Conservation (phyloP, 345 rosid genomes). For the Arabidopsis arenosa region DNA sequence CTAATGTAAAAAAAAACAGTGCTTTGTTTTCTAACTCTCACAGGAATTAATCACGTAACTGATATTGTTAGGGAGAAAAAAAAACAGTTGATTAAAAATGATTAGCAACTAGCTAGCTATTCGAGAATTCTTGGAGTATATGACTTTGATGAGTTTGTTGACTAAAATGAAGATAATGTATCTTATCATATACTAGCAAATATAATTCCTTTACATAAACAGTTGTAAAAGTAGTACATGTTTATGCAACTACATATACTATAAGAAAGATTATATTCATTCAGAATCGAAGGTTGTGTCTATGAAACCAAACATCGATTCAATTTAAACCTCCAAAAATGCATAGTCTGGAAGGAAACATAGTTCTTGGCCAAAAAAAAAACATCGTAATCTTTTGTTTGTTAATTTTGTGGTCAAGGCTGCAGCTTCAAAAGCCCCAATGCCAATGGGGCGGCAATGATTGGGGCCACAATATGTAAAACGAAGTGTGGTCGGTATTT, state of each 20-base stretch:
- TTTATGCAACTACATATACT: no score
- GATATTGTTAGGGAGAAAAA: not conserved
- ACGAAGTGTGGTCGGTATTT: slow-evolving; percentile 31
- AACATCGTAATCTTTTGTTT: no score
- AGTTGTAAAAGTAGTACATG: no score
- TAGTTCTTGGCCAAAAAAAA: no score
- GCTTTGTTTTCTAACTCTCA: not conserved
- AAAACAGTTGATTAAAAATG: not conserved
- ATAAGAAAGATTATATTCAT: no score
- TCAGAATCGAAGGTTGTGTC: no score
- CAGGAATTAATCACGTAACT: not conserved
- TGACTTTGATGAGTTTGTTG: not conserved
- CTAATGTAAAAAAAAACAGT: not conserved
- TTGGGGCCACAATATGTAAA: slow-evolving; percentile 23
- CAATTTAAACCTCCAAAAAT: no score
- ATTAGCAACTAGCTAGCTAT: not conserved
- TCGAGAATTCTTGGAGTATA: not conserved
- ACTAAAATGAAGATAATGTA: not conserved
- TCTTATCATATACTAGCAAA: not conserved
- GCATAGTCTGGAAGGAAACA: no score
- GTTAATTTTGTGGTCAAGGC: no score
- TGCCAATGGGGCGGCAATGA: slow-evolving; percentile 5
- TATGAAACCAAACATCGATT: no score
- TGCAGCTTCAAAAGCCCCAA: not conserved
- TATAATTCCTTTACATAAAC: not conserved